Evolutionary conservation across 1,284 basidiomycete species (phyloP).

Genomic region (Neonothopanus nambi): DNA sequence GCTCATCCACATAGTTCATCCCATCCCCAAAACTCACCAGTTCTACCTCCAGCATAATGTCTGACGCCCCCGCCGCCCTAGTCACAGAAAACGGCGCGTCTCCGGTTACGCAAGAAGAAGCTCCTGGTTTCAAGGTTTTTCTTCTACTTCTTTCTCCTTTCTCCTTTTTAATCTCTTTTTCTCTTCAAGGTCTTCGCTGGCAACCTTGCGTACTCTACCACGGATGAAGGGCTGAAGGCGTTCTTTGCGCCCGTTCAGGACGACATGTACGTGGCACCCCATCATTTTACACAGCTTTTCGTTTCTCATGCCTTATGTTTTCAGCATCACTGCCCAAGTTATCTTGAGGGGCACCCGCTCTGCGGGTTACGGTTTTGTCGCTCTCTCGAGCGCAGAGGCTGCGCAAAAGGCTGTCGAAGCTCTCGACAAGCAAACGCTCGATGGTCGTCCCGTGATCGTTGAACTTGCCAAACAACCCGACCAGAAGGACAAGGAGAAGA

Average conservation of each 20-base stretch:
- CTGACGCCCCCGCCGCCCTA: conserved; percentile 81
- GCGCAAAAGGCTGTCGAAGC: conserved; percentile 84
- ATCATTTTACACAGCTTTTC: conserved; percentile 36
- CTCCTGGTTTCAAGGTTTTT: conserved; percentile 72
- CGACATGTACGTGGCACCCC: conserved; percentile 70
- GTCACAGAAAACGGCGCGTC: conserved; percentile 78
- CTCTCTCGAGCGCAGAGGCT: conserved; percentile 77
- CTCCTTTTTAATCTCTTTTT: conserved; percentile 13
- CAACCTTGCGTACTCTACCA: conserved; percentile 85
- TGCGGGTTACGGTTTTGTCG: conserved; percentile 91
- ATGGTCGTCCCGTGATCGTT: conserved; percentile 84
- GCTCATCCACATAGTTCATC: conserved; percentile 37
- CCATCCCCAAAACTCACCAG: conserved; percentile 43
- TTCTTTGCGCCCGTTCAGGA: conserved; percentile 82
- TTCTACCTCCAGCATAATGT: conserved; percentile 68
- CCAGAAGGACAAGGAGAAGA: conserved; percentile 81
- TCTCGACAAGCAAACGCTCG: conserved; percentile 86
- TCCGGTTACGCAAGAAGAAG: conserved; percentile 70
- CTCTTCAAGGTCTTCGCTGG: conserved; percentile 74
- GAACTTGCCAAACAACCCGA: conserved; percentile 89
- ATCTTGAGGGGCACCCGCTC: conserved; percentile 80
- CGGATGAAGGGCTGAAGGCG: conserved; percentile 87
- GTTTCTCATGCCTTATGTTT: conserved; percentile 18
- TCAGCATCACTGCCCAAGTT: conserved; percentile 74
- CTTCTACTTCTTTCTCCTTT: conserved; percentile 21